Evolutionary conservation across 2,329 filamentous ascomycete genomes (phyloP).

Genomic region (Hymenoscyphus linearis): DNA sequence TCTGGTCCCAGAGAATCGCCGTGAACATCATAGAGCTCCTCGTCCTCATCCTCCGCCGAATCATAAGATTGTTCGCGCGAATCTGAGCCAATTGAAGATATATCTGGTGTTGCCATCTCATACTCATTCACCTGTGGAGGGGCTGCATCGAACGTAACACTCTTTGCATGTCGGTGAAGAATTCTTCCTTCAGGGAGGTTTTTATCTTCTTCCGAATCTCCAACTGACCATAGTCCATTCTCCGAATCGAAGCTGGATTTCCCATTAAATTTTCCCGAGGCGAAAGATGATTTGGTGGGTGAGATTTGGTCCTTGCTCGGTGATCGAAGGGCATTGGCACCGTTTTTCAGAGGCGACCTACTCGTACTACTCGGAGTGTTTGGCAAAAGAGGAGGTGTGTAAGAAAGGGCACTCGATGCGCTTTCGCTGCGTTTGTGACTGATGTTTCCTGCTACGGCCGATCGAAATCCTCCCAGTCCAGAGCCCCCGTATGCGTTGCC

Average conservation of each 20-base stretch:
- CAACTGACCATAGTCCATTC: slow-evolving; percentile 61
- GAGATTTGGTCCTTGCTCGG: slow-evolving; percentile 70
- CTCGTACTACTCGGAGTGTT: slow-evolving; percentile 7
- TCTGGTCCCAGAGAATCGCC: slow-evolving; percentile 54
- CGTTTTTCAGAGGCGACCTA: slow-evolving; percentile 36
- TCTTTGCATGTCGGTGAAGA: slow-evolving; percentile 84
- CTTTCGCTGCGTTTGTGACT: slow-evolving; percentile 51
- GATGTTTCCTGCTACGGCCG: slow-evolving; percentile 39
- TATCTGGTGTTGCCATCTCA: slow-evolving; percentile 93
- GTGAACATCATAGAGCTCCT: slow-evolving; percentile 50
- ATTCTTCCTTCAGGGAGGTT: slow-evolving; percentile 59
- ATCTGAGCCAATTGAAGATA: slow-evolving; percentile 84
- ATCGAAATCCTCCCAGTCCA: slow-evolving; percentile 48
- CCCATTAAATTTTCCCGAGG: slow-evolving; percentile 59
- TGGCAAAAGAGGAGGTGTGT: slow-evolving; percentile 37
- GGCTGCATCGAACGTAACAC: slow-evolving; percentile 91
- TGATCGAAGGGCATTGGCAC: slow-evolving; percentile 31
- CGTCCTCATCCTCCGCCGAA: slow-evolving; percentile 70
- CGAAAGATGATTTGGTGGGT: slow-evolving; percentile 85
- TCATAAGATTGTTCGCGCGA: slow-evolving; percentile 93
- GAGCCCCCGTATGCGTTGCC: slow-evolving; percentile 63
- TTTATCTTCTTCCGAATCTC: slow-evolving; percentile 54
- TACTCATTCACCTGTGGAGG: slow-evolving; percentile 96
- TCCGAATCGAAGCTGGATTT: slow-evolving; percentile 61
- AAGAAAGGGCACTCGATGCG: slow-evolving; percentile 53